Percentiles rank a stretch among this genome's conserved stretches.
Conservation (phyloP, 306 rosid genomes). For the Trichosanthes truncata region DNA sequence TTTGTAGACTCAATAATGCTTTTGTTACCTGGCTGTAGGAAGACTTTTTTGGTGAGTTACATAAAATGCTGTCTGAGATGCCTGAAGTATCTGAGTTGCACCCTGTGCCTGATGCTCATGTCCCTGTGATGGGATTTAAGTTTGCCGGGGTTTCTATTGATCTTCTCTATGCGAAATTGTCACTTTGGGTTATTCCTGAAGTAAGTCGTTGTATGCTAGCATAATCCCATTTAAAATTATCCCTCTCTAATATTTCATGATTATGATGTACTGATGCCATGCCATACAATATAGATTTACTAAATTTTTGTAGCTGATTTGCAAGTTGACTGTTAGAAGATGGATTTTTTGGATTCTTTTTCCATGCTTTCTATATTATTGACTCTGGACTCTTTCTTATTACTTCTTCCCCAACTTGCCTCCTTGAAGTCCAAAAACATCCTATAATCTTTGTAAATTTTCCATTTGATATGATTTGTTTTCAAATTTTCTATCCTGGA, state of each 20-base stretch:
- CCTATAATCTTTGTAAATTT: neutral
- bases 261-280: neutral
- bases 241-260: neutral
- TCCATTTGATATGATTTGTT: constrained; percentile 11
- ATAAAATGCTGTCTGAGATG: constrained; percentile 71
- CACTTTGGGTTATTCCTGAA: constrained; percentile 91
- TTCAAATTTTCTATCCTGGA: neutral
- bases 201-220: constrained; percentile 32
- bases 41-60: constrained; percentile 87
- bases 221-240: neutral
- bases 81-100: constrained; percentile 84
- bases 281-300: neutral
- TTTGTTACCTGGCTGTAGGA: constrained; percentile 43
- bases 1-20: constrained; percentile 11
- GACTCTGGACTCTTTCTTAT: neutral
- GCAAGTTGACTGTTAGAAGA: neutral
- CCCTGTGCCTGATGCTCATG: constrained; percentile 96
- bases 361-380: neutral
- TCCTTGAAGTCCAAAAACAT: neutral
- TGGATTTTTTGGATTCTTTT: neutral
- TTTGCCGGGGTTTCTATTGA: constrained; percentile 79
- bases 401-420: neutral
- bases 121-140: constrained; percentile 76
- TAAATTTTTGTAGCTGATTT: neutral
- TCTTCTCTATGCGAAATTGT: constrained; percentile 83